A percentile compares a stretch with the other conserved stretches of the same genome.
Conservation (phyloP, 495 filamentous ascomycete species). For the Aspergillus saccharolyticus region DNA sequence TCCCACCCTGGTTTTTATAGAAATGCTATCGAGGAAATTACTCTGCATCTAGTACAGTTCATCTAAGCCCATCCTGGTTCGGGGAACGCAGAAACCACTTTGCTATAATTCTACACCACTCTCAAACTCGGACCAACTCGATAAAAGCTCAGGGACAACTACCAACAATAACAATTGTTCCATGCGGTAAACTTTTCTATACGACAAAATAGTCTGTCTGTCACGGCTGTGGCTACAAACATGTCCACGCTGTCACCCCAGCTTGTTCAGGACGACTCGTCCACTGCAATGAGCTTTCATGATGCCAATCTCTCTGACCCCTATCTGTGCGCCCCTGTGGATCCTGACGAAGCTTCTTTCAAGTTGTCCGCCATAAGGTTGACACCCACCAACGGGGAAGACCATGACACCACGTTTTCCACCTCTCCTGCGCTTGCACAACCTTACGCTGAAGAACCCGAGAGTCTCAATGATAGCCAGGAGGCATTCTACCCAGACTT, state of each 20-base stretch:
- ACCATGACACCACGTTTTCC: constrained; percentile 12
- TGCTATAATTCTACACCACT: not conserved
- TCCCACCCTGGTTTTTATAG: constrained; percentile 6
- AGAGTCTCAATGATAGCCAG: constrained; percentile 8
- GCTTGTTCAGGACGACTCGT: constrained; percentile 21
- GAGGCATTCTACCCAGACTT: constrained; percentile 18
- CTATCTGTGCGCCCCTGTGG: constrained; percentile 37
- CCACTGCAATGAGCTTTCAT: constrained; percentile 13
- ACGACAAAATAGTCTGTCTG: not conserved
- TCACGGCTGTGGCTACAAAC: not conserved
- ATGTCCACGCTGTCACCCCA: constrained; percentile 29
- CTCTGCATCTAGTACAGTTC: constrained; percentile 2
- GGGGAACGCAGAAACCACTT: not conserved
- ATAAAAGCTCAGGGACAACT: not conserved
- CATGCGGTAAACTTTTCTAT: not conserved
- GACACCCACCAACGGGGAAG: constrained; percentile 23
- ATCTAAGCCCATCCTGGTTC: not conserved
- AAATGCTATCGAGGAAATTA: constrained; percentile 7
- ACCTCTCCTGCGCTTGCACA: constrained; percentile 9
- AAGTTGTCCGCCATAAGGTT: constrained; percentile 32
- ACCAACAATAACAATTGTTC: not conserved
- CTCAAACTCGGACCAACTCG: not conserved
- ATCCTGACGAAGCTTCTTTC: constrained; percentile 38
- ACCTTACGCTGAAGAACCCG: constrained; percentile 2
- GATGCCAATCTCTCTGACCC: constrained; percentile 23